Evolutionary conservation across 2,329 filamentous ascomycete genomes (phyloP), one percentile per base, ranked within the genome.

Genomic region (Paraphoma sp.): DNA sequence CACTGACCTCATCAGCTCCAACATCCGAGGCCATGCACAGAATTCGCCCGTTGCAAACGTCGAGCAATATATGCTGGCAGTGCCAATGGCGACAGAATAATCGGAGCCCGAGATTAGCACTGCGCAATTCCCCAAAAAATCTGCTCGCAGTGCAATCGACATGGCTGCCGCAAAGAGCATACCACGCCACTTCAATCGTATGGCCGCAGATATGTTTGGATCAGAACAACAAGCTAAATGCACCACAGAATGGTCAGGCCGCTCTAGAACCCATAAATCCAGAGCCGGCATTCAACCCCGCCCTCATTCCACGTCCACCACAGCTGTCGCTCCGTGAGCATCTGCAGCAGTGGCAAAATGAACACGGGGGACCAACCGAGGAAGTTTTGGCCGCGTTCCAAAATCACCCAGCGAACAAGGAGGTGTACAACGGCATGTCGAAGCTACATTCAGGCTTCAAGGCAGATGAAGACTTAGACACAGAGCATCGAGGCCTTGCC

Each of bases 341-440:
- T n/a, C 59, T 78, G 1, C 47, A 57, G 44, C 51, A 72, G 65
- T 84, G 82, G 82, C 78, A 84, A 61, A 59, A 73, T 23, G 65
- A 79, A 28, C 69, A 80, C 59, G 78, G 73, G 9, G 59, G 57
- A 2, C 74, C 71, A 1, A 68, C 70, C 30, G 60, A 68, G 23
- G 72, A 74, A 17, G 51, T 56, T 3, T 62, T 77, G 3, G 60
- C 51, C 10, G 68, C 70, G n/a, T 74, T 77, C 33, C 64, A 66
- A 48, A 74, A 67, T 17, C 61, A 72, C 42, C 69, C 71, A 59
- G 58, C 49, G 54, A 54, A 62, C 59, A 46, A 54, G 18, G 66
- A 70, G 3, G 62, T 69, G 12, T 43, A 55, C n/a, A 75, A 75
- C 48, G 56, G 58, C 29, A 31, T 72, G 8, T 62, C 66, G 6